A percentile compares a stretch with the other conserved stretches of the same genome.
Conservation (phyloP, 2,329 filamentous ascomycete species). For the Capronia americana region DNA sequence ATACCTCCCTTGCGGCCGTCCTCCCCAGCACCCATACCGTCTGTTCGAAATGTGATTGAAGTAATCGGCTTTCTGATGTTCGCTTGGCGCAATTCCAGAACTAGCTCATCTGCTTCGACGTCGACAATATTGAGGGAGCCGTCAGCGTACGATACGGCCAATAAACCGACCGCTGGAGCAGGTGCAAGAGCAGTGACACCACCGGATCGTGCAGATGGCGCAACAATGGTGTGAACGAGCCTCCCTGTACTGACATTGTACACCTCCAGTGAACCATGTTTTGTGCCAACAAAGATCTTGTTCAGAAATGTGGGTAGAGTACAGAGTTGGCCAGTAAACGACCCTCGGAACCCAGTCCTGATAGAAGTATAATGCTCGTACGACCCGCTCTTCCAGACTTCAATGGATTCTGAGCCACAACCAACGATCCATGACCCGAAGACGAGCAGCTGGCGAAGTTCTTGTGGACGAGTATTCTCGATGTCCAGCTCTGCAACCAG, state of each 20-base stretch:
- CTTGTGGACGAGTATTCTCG: conserved; percentile 64
- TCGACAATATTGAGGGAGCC: conserved; percentile 83
- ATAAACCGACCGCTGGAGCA: conserved; percentile 79
- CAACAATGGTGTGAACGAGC: conserved; percentile 86
- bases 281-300: conserved; percentile 88
- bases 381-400: conserved; percentile 85
- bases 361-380: conserved; percentile 92
- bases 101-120: conserved; percentile 74
- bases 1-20: conserved; percentile 86
- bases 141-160: conserved; percentile 85
- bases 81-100: conserved; percentile 56
- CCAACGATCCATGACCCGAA: conserved; percentile 93
- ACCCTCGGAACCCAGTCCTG: conserved; percentile 44
- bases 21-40: conserved; percentile 84
- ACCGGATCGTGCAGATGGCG: conserved; percentile 73
- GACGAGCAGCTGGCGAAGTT: conserved; percentile 78
- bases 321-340: conserved; percentile 76
- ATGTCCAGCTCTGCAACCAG: conserved; percentile 76
- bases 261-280: conserved; percentile 90
- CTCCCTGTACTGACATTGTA: conserved; percentile 96
- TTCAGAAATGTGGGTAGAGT: conserved; percentile 96
- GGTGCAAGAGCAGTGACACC: conserved; percentile 87
- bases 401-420: conserved; percentile 74
- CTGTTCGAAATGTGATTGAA: conserved; percentile 87
- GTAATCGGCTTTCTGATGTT: conserved; percentile 62